Evolutionary conservation across 805 yeast species (phyloP).

Genomic region (Metschnikowia similis): DNA sequence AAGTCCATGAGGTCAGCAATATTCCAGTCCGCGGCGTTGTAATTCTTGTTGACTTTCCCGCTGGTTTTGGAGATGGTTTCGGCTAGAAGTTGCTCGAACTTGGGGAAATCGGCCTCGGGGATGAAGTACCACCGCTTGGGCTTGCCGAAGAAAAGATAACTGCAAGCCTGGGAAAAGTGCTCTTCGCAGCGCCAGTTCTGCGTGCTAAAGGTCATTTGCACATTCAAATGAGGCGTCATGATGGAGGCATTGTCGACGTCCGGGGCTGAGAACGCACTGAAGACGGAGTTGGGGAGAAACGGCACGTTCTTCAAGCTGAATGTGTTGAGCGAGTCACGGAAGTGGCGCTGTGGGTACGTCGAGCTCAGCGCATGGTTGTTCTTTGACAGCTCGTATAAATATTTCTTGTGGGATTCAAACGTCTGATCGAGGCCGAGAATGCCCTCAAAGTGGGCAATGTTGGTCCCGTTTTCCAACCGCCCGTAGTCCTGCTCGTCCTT

Average conservation of each 20-base stretch:
- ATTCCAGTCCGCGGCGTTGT: conserved; percentile 18
- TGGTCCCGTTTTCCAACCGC: background rate
- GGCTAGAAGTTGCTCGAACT: conserved; percentile 43
- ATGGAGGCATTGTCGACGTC: conserved; percentile 43
- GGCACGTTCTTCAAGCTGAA: conserved; percentile 63
- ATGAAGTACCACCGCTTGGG: conserved; percentile 58
- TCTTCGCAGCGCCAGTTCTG: conserved; percentile 61
- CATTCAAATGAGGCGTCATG: conserved; percentile 40
- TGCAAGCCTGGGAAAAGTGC: conserved; percentile 50
- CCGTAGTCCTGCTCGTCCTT: conserved; percentile 10
- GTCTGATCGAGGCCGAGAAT: background rate
- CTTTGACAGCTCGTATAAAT: background rate
- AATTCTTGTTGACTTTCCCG: conserved; percentile 17
- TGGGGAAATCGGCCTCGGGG: conserved; percentile 50
- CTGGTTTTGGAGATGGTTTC: conserved; percentile 15
- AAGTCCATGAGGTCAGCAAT: conserved; percentile 16
- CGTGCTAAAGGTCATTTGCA: conserved; percentile 52
- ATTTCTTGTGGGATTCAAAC: background rate
- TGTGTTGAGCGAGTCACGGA: conserved; percentile 26
- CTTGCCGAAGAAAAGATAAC: conserved; percentile 55
- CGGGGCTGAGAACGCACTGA: conserved; percentile 39
- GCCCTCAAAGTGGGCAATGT: background rate
- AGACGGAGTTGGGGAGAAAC: conserved; percentile 43
- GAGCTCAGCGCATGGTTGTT: background rate
- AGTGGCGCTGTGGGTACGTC: background rate